Conservation (phyloP, 768 basidiomycete species). For the Trichaptum fuscoviolaceum region DNA sequence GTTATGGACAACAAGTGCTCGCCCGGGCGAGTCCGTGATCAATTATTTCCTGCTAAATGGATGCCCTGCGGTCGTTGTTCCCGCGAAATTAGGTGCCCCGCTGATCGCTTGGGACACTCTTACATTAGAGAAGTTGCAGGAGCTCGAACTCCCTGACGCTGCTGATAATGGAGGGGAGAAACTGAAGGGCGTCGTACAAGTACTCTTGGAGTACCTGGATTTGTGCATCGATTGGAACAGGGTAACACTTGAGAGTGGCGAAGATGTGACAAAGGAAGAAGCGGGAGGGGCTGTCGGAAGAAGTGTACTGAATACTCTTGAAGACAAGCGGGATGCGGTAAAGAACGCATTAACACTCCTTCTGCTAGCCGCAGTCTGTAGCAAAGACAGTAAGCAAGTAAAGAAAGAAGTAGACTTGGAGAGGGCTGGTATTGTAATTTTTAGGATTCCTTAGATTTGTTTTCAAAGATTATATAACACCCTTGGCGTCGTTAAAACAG, state of each 20-base stretch:
- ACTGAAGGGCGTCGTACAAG: constrained; percentile 50
- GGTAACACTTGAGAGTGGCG: constrained; percentile 29
- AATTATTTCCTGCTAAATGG: constrained; percentile 58
- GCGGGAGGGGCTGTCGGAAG: constrained; percentile 7
- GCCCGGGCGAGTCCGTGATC: constrained; percentile 58
- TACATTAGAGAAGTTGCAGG: constrained; percentile 55
- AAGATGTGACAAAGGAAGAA: constrained; percentile 8
- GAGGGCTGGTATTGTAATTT: constrained; percentile 59
- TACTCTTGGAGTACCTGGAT: constrained; percentile 54
- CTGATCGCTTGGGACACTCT: constrained; percentile 59
- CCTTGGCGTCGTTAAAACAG: too few relatives aligned
- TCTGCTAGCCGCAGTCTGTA: constrained; percentile 51
- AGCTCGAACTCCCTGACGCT: constrained; percentile 36
- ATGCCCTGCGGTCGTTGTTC: constrained; percentile 54
- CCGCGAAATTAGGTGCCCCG: constrained; percentile 55
- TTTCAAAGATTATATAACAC: too few relatives aligned
- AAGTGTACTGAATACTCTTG: constrained; percentile 4
- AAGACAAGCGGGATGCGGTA: constrained; percentile 34
- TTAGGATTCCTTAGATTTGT: constrained; percentile 46
- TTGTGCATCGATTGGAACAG: constrained; percentile 61
- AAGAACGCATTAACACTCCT: constrained; percentile 45
- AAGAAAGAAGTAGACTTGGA: constrained; percentile 52
- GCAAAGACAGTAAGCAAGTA: constrained; percentile 46
- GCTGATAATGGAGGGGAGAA: constrained; percentile 25
- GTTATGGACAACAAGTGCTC: constrained; percentile 53